Percentiles rank a stretch among this genome's conserved stretches.
Evolutionary conservation across 192 early-diverging fungal species (phyloP).

Genomic region (Neocallimastix lanati): DNA sequence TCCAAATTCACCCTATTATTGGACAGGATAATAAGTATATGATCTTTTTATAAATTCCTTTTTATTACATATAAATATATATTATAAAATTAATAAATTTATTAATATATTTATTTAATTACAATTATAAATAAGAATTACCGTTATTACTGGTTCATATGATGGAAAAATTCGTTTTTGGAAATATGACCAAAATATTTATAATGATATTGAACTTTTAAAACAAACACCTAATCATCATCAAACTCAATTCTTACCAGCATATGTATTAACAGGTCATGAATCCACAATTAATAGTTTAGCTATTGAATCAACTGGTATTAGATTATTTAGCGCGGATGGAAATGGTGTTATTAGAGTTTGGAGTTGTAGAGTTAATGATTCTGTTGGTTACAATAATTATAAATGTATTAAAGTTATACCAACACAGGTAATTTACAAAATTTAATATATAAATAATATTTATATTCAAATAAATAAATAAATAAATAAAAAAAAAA

Average conservation of each 20-base stretch:
- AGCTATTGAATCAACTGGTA: slow-evolving; percentile 14
- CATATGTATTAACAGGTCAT: slow-evolving; percentile 12
- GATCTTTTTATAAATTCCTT: neutral
- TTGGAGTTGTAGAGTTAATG: slow-evolving; percentile 12
- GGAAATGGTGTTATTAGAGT: slow-evolving; percentile 15
- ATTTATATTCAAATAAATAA: too few species aligned
- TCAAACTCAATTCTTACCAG: slow-evolving; percentile 2
- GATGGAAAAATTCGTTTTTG: slow-evolving; percentile 20
- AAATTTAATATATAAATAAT: too few species aligned
- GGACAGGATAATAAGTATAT: slow-evolving; percentile 3
- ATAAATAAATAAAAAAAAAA: too few species aligned
- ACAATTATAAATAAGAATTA: neutral
- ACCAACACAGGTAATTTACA: neutral
- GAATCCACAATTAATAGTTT: slow-evolving; percentile 12
- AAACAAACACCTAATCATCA: neutral
- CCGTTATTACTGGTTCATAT: slow-evolving; percentile 14
- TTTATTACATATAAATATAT: neutral
- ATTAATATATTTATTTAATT: too few species aligned
- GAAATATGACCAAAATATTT: neutral
- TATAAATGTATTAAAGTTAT: neutral
- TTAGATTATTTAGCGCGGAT: slow-evolving; percentile 17
- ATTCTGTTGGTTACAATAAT: neutral
- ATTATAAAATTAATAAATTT: neutral
- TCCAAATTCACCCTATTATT: slow-evolving; percentile 9
- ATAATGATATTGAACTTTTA: neutral